Percentiles rank a stretch among this genome's conserved stretches.
phyloP scores from a whole-genome alignment of 1,139 yeast genomes.

The Hemisphaericaspora lyxosophila region DNA sequence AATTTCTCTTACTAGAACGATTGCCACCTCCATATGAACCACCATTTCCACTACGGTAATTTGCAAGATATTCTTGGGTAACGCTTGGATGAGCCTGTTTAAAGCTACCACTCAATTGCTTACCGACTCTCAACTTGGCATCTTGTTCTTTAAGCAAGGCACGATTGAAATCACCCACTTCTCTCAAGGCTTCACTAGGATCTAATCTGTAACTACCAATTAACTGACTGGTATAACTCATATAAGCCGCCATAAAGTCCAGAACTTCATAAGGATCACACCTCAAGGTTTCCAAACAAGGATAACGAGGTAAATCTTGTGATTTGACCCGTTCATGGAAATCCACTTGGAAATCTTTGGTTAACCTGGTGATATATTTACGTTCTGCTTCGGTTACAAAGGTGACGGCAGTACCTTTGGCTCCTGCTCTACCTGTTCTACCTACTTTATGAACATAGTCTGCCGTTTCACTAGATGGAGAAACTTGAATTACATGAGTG shows the following conservation, averaged over 20 bases:
- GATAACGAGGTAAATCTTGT: constrained; percentile 7
- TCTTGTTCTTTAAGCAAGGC: constrained; percentile 15
- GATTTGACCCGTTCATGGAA: constrained; percentile 34
- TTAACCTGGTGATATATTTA: constrained; percentile 46
- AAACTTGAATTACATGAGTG: constrained; percentile 75
- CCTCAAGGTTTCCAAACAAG: constrained; percentile 14
- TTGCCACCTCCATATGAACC: constrained; percentile 6
- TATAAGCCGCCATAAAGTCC: constrained; percentile 26
- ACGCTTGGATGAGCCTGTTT: neutral
- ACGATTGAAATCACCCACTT: constrained; percentile 14
- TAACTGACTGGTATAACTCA: constrained; percentile 36
- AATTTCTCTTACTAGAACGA: constrained; percentile 6
- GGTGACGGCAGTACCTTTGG: constrained; percentile 63
- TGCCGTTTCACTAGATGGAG: constrained; percentile 70
- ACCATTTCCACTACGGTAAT: constrained; percentile 9
- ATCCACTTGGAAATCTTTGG: constrained; percentile 46
- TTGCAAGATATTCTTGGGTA: constrained; percentile 6
- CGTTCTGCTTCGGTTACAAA: constrained; percentile 50
- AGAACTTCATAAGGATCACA: constrained; percentile 15
- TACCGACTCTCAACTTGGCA: constrained; percentile 14
- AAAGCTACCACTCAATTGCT: neutral
- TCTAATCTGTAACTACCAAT: constrained; percentile 26
- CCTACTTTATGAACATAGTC: constrained; percentile 93
- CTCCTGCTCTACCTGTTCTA: constrained; percentile 94
- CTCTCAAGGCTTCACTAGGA: constrained; percentile 8